These are phyloP conservation scores for Ustilago shanxiensis DNA, from an alignment of 1,284 basidiomycete genomes.

Conservation along the genomic window DNA sequence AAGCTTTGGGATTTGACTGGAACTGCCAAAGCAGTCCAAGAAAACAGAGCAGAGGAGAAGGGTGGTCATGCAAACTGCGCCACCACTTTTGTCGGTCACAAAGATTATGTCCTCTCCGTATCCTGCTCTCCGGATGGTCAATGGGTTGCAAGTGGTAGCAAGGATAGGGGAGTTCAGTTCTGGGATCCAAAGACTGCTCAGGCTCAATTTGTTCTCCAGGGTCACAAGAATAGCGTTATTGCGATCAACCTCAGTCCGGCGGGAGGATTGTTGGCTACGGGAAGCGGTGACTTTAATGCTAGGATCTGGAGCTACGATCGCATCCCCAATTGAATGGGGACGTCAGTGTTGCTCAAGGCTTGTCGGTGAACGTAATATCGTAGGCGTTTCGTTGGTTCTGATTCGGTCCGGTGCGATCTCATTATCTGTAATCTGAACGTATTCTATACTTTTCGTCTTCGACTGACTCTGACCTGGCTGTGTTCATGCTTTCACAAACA, in stretches of 20 bases:
- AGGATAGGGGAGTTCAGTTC: constrained; percentile 81
- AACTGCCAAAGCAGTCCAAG: constrained; percentile 69
- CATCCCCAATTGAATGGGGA: constrained; percentile 33
- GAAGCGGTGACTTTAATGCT: constrained; percentile 82
- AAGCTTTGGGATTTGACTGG: constrained; percentile 85
- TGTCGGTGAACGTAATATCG: too few relatives aligned
- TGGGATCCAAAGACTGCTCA: constrained; percentile 84
- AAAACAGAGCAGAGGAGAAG: constrained; percentile 58
- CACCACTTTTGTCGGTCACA: constrained; percentile 85
- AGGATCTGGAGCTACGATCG: constrained; percentile 67
- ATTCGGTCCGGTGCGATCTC: too few relatives aligned
- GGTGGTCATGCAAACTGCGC: constrained; percentile 75
- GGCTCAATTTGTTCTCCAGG: constrained; percentile 86
- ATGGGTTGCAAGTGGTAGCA: constrained; percentile 90
- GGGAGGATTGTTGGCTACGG: constrained; percentile 83
- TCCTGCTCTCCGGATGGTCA: constrained; percentile 85
- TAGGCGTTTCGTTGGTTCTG: too few relatives aligned
- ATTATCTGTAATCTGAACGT: background rate
- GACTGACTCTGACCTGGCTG: too few relatives aligned
- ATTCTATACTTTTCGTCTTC: too few relatives aligned
- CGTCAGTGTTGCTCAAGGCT: too few relatives aligned
- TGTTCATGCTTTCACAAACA: too few relatives aligned
- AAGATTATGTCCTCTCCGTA: constrained; percentile 84
- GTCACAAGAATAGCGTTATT: constrained; percentile 92
- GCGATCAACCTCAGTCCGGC: constrained; percentile 83